Conservation (phyloP, 1,284 basidiomycete species). For the Caloboletus firmus region DNA sequence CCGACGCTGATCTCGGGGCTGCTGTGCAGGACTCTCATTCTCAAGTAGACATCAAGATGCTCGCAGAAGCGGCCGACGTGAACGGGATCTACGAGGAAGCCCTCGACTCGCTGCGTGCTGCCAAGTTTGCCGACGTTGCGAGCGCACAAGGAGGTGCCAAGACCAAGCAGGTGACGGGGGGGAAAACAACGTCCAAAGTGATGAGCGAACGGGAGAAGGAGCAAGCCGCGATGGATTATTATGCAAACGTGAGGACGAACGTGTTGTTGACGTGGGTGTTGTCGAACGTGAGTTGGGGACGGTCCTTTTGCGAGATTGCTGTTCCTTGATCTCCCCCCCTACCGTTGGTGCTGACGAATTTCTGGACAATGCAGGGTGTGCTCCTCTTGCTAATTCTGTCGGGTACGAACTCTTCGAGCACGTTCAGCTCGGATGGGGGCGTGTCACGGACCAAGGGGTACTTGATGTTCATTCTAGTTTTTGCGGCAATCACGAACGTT, state of each 20-base stretch:
- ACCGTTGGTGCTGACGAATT: background rate
- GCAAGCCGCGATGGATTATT: constrained; percentile 81
- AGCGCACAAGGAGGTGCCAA: constrained; percentile 9
- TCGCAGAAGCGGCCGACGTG: constrained; percentile 83
- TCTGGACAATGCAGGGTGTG: constrained; percentile 51
- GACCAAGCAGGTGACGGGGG: constrained; percentile 6
- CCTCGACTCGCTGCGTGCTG: constrained; percentile 75
- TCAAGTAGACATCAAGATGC: constrained; percentile 87
- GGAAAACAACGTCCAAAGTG: constrained; percentile 30
- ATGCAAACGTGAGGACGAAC: constrained; percentile 89
- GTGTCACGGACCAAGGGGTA: constrained; percentile 69
- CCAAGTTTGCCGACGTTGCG: constrained; percentile 50
- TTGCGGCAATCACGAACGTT: constrained; percentile 73
- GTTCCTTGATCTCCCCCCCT: background rate
- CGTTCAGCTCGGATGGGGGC: constrained; percentile 57
- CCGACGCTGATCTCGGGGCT: constrained; percentile 76
- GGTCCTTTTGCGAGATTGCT: background rate
- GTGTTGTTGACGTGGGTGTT: constrained; percentile 85
- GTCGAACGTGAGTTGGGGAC: constrained; percentile 64
- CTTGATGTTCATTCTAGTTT: constrained; percentile 76
- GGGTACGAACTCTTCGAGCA: constrained; percentile 57
- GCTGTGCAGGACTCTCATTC: constrained; percentile 77
- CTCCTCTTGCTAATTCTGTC: constrained; percentile 76
- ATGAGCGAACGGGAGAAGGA: constrained; percentile 61
- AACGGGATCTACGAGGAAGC: constrained; percentile 91